phyloP scores from a whole-genome alignment of 306 rosid genomes.

The Psophocarpus tetragonolobus region DNA sequence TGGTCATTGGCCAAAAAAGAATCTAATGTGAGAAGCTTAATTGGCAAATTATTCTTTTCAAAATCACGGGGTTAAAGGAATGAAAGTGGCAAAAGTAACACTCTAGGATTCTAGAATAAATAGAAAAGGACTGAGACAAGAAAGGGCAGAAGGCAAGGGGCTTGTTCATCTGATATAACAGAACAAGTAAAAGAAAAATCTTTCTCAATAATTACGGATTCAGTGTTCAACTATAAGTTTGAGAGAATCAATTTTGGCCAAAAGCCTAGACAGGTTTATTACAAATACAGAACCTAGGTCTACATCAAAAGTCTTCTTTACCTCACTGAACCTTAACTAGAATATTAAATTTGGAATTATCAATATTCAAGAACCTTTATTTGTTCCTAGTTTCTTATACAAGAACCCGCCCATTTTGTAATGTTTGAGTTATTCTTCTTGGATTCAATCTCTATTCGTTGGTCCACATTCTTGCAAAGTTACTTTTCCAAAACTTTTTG shows the following conservation, averaged over 20 bases:
- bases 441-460: background rate
- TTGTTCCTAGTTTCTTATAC: background rate
- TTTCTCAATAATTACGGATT: background rate
- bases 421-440: background rate
- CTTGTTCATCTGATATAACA: background rate
- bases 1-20: conserved; percentile 1
- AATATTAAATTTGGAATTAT: background rate
- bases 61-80: no score
- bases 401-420: background rate
- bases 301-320: background rate
- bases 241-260: background rate
- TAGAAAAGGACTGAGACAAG: background rate
- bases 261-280: background rate
- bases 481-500: no score
- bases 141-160: background rate
- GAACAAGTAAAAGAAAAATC: background rate
- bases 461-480: no score
- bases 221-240: background rate
- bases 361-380: background rate
- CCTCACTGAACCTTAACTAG: conserved; percentile 3
- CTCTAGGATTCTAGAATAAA: background rate
- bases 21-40: conserved; percentile 1
- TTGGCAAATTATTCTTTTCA: conserved; percentile 10
- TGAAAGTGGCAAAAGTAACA: background rate
- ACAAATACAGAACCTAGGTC: background rate